phyloP scores from a whole-genome alignment of 768 basidiomycete genomes.

The Tylopilus intermedius region DNA sequence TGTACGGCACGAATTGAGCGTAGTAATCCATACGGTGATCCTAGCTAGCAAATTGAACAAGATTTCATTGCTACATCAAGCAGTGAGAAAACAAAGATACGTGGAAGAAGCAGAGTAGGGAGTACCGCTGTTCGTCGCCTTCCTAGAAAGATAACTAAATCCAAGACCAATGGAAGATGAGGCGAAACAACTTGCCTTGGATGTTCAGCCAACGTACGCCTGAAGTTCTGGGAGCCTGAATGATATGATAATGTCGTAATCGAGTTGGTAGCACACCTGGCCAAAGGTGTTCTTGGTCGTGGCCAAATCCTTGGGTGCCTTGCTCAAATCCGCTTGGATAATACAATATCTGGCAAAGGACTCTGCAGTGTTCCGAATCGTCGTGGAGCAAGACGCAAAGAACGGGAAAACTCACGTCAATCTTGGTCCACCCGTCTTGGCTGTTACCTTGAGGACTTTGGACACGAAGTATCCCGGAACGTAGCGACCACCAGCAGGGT shows the following conservation, averaged over 20 bases:
- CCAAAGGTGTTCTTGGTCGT: background rate
- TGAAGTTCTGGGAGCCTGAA: conserved; percentile 9
- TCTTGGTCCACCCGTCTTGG: conserved; percentile 16
- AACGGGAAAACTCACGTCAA: background rate
- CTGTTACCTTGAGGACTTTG: conserved; percentile 8
- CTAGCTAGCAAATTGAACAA: too few relatives aligned
- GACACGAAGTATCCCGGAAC: conserved; percentile 14
- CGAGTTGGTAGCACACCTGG: conserved; percentile 5
- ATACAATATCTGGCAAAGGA: conserved; percentile 8
- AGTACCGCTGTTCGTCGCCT: background rate
- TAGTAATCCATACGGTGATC: too few relatives aligned
- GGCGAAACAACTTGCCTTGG: conserved; percentile 3
- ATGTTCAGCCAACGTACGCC: conserved; percentile 7
- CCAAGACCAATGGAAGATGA: background rate
- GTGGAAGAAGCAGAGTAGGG: too few relatives aligned
- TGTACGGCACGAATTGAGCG: too few relatives aligned
- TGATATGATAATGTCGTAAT: conserved; percentile 9
- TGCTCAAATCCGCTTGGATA: background rate
- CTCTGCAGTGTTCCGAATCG: background rate
- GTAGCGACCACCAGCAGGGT: conserved; percentile 4
- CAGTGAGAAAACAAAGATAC: too few relatives aligned
- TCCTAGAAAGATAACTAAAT: background rate
- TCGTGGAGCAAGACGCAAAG: background rate
- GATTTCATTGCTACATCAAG: too few relatives aligned
- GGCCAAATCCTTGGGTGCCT: background rate